Conservation (phyloP, 805 yeast species). For the Pichia ethanolica region DNA sequence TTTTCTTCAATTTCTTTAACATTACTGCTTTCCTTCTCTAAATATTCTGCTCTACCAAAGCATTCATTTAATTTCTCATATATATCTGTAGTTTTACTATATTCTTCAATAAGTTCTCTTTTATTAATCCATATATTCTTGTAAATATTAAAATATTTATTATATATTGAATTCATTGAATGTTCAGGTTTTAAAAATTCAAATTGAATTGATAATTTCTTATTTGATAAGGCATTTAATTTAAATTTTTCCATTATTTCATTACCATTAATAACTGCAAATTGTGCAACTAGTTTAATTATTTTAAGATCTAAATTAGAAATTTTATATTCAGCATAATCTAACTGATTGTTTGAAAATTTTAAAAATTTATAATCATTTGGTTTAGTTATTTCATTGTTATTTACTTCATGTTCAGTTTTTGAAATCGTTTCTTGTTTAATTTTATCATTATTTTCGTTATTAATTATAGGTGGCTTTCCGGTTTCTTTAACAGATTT, state of each 20-base stretch:
- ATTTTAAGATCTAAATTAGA: constrained; percentile 60
- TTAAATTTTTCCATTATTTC: constrained; percentile 34
- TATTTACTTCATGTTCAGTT: neutral
- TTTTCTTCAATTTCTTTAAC: constrained; percentile 25
- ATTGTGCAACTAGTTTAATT: constrained; percentile 65
- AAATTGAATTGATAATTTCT: constrained; percentile 45
- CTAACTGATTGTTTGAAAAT: constrained; percentile 10
- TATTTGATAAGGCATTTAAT: constrained; percentile 18
- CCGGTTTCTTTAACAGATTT: constrained; percentile 24
- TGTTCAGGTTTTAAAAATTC: constrained; percentile 58
- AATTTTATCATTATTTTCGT: neutral
- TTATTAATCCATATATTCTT: constrained; percentile 26
- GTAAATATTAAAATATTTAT: constrained; percentile 51
- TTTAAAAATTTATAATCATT: constrained; percentile 21
- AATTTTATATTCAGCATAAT: constrained; percentile 30
- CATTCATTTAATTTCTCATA: constrained; percentile 39
- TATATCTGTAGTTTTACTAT: constrained; percentile 17
- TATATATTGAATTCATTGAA: constrained; percentile 49
- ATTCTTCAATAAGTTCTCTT: constrained; percentile 6
- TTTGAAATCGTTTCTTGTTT: neutral
- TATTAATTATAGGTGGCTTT: constrained; percentile 14
- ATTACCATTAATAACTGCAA: constrained; percentile 54
- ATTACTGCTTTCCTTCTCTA: constrained; percentile 30
- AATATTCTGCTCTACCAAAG: constrained; percentile 49
- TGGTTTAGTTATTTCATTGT: constrained; percentile 8